Evolutionary conservation across 2,329 filamentous ascomycete genomes (phyloP).

Genomic region (Fusarium nygamai): DNA sequence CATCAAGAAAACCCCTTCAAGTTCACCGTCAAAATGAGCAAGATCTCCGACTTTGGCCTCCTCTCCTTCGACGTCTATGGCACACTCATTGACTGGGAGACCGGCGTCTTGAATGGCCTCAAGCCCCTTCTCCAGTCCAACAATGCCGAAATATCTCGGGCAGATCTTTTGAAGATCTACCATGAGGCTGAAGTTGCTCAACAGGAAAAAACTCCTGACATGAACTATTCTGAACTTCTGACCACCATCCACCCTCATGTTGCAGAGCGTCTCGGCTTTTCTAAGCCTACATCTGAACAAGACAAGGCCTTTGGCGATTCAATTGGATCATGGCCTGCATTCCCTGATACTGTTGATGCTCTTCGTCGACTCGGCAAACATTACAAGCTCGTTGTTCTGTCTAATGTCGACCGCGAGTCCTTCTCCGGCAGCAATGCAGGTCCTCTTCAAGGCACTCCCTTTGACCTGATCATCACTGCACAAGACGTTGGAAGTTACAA

Average conservation of each 20-base stretch:
- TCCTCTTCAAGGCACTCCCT: conserved; percentile 58
- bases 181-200: conserved; percentile 60
- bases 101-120: conserved; percentile 67
- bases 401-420: conserved; percentile 65
- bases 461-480: conserved; percentile 74
- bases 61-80: conserved; percentile 84
- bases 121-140: conserved; percentile 56
- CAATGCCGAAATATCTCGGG: conserved; percentile 44
- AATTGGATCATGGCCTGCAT: conserved; percentile 66
- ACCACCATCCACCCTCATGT: conserved; percentile 57
- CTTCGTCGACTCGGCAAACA: conserved; percentile 58
- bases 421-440: conserved; percentile 58
- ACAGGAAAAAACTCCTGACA: conserved; percentile 63
- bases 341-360: conserved; percentile 66
- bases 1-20: background rate
- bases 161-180: conserved; percentile 54
- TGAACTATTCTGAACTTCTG: conserved; percentile 70
- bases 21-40: conserved; percentile 22
- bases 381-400: conserved; percentile 68
- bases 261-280: conserved; percentile 54
- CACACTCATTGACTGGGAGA: conserved; percentile 83
- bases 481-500: conserved; percentile 79
- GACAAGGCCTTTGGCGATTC: conserved; percentile 61
- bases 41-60: conserved; percentile 45
- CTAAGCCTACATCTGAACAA: conserved; percentile 50